Percentiles rank a stretch among this genome's conserved stretches.
Conservation (phyloP, 129 eudicot genomes). For the Tagetes patula region DNA sequence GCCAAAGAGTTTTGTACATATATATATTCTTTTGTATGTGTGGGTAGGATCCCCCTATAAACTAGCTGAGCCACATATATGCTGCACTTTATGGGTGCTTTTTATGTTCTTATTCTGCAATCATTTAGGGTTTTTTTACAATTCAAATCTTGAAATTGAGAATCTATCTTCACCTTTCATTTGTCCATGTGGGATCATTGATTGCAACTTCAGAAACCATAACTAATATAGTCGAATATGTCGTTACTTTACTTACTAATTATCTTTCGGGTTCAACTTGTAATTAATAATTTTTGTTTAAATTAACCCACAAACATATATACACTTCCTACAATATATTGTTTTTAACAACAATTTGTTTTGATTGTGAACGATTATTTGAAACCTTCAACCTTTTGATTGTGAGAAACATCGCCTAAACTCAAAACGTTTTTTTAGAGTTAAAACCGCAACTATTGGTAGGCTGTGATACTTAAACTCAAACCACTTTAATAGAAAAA, state of each 20-base stretch:
- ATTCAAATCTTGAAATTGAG: constrained; percentile 16
- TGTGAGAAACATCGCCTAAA: too few relatives aligned
- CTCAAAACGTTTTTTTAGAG: too few relatives aligned
- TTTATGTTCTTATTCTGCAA: constrained; percentile 63
- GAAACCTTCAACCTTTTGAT: too few relatives aligned
- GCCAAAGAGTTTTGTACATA: constrained; percentile 23
- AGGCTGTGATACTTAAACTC: too few relatives aligned
- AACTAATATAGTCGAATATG: constrained; percentile 10
- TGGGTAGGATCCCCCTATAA: constrained; percentile 2
- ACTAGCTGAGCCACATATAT: constrained; percentile 16
- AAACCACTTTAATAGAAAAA: too few relatives aligned
- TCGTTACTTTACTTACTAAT: background rate
- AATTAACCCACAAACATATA: too few relatives aligned
- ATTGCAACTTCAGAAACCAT: background rate
- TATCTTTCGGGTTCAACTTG: background rate
- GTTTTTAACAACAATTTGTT: too few relatives aligned
- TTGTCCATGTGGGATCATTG: constrained; percentile 16
- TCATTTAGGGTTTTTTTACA: constrained; percentile 42
- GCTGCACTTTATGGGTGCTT: constrained; percentile 12
- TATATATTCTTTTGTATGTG: constrained; percentile 5
- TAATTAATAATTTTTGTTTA: background rate
- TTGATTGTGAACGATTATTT: too few relatives aligned
- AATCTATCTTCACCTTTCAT: constrained; percentile 21
- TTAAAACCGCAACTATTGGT: too few relatives aligned
- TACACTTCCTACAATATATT: too few relatives aligned